Conservation (phyloP, 495 filamentous ascomycete genomes). For the Cryomyces minteri region DNA sequence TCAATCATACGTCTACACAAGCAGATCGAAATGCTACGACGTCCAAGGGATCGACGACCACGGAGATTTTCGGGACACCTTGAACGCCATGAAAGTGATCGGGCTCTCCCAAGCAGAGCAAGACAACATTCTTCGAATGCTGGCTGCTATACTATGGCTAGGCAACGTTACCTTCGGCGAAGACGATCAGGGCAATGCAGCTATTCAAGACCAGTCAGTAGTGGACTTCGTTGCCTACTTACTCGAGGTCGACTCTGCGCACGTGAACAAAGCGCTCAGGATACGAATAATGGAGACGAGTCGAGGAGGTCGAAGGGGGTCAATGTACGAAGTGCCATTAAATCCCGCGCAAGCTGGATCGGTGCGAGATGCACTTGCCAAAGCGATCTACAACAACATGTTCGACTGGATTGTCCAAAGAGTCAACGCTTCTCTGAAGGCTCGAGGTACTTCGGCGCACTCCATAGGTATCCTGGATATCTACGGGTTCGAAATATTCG, state of each 20-base stretch:
- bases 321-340: conserved; percentile 78
- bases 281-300: conserved; percentile 78
- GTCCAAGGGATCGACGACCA: conserved; percentile 85
- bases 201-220: conserved; percentile 69
- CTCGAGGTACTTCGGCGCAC: conserved; percentile 54
- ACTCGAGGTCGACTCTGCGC: conserved; percentile 64
- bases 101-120: conserved; percentile 79
- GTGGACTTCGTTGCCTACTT: conserved; percentile 90
- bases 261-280: conserved; percentile 78
- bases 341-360: conserved; percentile 82
- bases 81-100: conserved; percentile 90
- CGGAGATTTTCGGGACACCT: conserved; percentile 77
- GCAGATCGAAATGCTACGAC: conserved; percentile 80
- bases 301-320: conserved; percentile 60
- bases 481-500: conserved; percentile 99
- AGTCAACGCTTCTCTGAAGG: conserved; percentile 76
- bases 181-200: conserved; percentile 75
- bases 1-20: conserved; percentile 89
- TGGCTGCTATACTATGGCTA: conserved; percentile 84
- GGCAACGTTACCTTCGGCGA: conserved; percentile 84
- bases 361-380: conserved; percentile 84
- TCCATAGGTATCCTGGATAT: conserved; percentile 98
- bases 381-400: conserved; percentile 91
- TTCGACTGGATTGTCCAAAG: conserved; percentile 98
- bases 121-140: conserved; percentile 92